These are phyloP conservation scores for Paragyromitra xinjiangensis DNA, from an alignment of 495 filamentous ascomycete species.

Conservation along the genomic window DNA sequence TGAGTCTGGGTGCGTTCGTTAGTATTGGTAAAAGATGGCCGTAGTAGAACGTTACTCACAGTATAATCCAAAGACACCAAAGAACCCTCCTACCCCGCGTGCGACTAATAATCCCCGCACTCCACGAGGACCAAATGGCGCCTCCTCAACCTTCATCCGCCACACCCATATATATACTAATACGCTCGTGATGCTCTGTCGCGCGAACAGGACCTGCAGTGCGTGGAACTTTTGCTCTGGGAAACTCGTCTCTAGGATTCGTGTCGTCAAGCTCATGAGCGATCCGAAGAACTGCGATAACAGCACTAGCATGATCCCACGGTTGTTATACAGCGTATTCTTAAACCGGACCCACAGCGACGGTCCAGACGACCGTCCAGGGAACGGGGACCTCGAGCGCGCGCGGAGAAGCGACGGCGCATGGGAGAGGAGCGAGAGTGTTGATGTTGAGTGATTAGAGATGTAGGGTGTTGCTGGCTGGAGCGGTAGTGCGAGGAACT, in stretches of 20 bases:
- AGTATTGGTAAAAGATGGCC: slow-evolving; percentile 8
- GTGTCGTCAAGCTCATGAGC: slow-evolving; percentile 85
- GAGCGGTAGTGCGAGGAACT: slow-evolving; percentile 9
- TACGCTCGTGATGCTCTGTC: slow-evolving; percentile 80
- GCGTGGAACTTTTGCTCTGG: slow-evolving; percentile 77
- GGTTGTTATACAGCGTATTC: slow-evolving; percentile 63
- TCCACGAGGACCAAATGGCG: slow-evolving; percentile 73
- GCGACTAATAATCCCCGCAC: slow-evolving; percentile 73
- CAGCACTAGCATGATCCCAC: slow-evolving; percentile 76
- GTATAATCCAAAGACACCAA: slow-evolving; percentile 82
- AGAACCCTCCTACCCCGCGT: slow-evolving; percentile 80
- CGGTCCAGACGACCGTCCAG: neutral
- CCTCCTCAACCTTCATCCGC: slow-evolving; percentile 70
- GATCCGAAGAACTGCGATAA: slow-evolving; percentile 84
- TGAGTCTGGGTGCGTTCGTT: slow-evolving; percentile 64
- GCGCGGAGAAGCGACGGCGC: neutral
- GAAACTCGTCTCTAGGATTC: slow-evolving; percentile 73
- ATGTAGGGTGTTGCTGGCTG: slow-evolving; percentile 17
- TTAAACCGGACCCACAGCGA: slow-evolving; percentile 18
- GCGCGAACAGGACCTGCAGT: slow-evolving; percentile 86
- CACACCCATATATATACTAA: slow-evolving; percentile 79
- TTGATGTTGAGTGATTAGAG: slow-evolving; percentile 18
- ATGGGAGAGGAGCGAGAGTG: neutral
- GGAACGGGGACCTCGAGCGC: neutral
- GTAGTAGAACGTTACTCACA: slow-evolving; percentile 61